Base-by-base conservation (phyloP, 2,329 filamentous ascomycete genomes). In the Alternaria brassicicola region DNA sequence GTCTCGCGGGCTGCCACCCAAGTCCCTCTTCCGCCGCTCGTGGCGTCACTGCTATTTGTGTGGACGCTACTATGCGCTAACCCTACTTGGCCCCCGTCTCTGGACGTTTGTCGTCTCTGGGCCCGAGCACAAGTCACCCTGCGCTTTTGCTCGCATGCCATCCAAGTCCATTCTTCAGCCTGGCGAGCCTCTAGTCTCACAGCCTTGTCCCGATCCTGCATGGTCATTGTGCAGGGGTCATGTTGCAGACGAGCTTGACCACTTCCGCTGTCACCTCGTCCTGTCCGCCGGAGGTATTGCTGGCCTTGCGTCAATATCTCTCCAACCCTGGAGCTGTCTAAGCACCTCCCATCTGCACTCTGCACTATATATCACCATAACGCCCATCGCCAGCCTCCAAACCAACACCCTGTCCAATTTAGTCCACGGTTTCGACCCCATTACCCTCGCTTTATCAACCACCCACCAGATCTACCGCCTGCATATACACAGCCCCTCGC, bases 31-130 rank as follows among this genome's bases (percentile, higher is more conserved):
- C 62, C 68, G 63, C 68, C 64, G 64, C 64, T 72, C 68, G 67
- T 72, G 67, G 71, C 71, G 68, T 71, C 64, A 65, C 68, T 74
- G 69, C 74, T 75, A 75, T 74, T 75, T 75, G 72, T 59, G 71
- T 69, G 70, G 67, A 55, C 62, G 61, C 64, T 59, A 62, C 55
- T 54, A 48, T 59, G 55, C 59, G 65, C 62, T 65, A 68, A 65
- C 64, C 64, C 59, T 68, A 65, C 60, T 70, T 69, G 67, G 67
- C 59, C 66, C 66, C 66, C 68, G 63, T 68, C 50, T 65, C 67
- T 70, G 67, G 69, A 68, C 68, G 31, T 71, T 63, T 67, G 61
- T 65, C 59, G 60, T 63, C 61, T 65, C 67, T 71, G 68, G 70
- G 66, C 67, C 64, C 63, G 70, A 71, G 73, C 74, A 74, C 69